phyloP scores from a whole-genome alignment of 106 monocot species.

The Dendrobium officinale region DNA sequence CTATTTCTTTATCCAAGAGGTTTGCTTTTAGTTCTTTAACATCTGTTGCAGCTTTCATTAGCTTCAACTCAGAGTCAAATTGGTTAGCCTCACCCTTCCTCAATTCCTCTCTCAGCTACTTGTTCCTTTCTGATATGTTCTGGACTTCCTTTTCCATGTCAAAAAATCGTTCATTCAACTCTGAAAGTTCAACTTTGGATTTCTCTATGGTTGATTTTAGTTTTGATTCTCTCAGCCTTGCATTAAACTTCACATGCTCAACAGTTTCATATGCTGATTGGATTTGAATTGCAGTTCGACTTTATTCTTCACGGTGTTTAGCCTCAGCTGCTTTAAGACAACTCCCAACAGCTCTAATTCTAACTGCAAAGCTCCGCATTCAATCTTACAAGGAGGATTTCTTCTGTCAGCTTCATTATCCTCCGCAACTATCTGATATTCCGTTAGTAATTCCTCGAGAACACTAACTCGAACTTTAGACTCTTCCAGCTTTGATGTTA shows the following conservation, averaged over 20 bases:
- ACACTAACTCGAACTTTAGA: slow-evolving; percentile 31
- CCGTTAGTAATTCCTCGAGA: slow-evolving; percentile 34
- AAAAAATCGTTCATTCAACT: slow-evolving; percentile 27
- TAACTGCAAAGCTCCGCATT: background rate
- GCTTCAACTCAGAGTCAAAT: slow-evolving; percentile 1
- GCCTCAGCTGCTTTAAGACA: slow-evolving; percentile 39
- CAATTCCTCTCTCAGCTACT: slow-evolving; percentile 21
- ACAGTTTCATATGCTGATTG: slow-evolving; percentile 23
- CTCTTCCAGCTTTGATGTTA: slow-evolving; percentile 53
- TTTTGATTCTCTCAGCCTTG: slow-evolving; percentile 13
- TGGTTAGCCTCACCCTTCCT: slow-evolving; percentile 1
- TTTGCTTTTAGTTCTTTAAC: slow-evolving; percentile 36
- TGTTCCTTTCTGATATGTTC: slow-evolving; percentile 8
- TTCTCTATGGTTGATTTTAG: slow-evolving; percentile 18
- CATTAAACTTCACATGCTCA: slow-evolving; percentile 24
- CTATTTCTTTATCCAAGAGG: slow-evolving; percentile 53
- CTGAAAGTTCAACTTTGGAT: slow-evolving; percentile 10
- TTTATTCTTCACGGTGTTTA: slow-evolving; percentile 40
- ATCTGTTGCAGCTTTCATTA: slow-evolving; percentile 17
- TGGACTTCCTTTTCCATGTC: slow-evolving; percentile 31
- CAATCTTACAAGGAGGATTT: background rate
- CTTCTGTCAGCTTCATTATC: slow-evolving; percentile 33
- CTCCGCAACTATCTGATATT: slow-evolving; percentile 30
- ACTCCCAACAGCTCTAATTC: slow-evolving; percentile 28
- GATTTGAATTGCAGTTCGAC: slow-evolving; percentile 29